Percentiles rank a stretch among this genome's conserved stretches.
These are phyloP conservation scores for Hypoxylon sp. DNA, from an alignment of 2,329 filamentous ascomycete species.

Conservation along the genomic window DNA sequence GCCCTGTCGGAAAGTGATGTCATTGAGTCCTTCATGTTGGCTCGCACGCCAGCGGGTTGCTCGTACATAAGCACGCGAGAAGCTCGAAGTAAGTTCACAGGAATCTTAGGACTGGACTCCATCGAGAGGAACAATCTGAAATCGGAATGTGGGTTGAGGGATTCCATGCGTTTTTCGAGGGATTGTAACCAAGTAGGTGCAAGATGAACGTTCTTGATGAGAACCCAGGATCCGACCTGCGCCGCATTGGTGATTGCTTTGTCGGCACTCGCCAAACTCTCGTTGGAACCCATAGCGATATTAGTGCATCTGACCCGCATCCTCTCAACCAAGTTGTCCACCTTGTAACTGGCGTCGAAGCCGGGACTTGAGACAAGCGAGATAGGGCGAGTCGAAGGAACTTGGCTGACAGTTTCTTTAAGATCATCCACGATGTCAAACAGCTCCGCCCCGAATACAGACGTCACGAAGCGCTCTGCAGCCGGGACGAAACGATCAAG, in stretches of 20 bases:
- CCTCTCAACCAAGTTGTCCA: slow-evolving; percentile 92
- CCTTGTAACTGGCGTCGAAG: slow-evolving; percentile 99
- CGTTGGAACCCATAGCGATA: slow-evolving; percentile 99
- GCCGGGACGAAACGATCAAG: slow-evolving; percentile 95
- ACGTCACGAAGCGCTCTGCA: slow-evolving; percentile 89
- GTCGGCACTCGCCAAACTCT: slow-evolving; percentile 91
- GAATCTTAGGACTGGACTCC: slow-evolving; percentile 97
- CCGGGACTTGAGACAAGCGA: slow-evolving; percentile 94
- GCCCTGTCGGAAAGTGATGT: slow-evolving; percentile 83
- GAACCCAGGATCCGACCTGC: slow-evolving; percentile 92
- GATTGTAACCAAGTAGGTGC: slow-evolving; percentile 97
- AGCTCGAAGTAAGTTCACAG: slow-evolving; percentile 93
- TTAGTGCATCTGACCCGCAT: slow-evolving; percentile 88
- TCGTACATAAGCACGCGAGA: slow-evolving; percentile 98
- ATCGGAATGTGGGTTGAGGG: slow-evolving; percentile 91
- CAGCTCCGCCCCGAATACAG: slow-evolving; percentile 86
- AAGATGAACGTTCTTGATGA: slow-evolving; percentile 99
- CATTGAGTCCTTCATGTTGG: slow-evolving; percentile 99
- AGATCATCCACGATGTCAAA: slow-evolving; percentile 90
- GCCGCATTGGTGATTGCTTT: slow-evolving; percentile 95
- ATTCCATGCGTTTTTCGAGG: slow-evolving; percentile 95
- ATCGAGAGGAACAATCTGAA: slow-evolving; percentile 98
- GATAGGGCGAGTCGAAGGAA: slow-evolving; percentile 87
- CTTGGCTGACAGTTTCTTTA: slow-evolving; percentile 85
- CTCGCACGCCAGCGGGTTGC: slow-evolving; percentile 94